Base-by-base conservation (phyloP, 1,284 basidiomycete genomes). In the Trametes pubescens region DNA sequence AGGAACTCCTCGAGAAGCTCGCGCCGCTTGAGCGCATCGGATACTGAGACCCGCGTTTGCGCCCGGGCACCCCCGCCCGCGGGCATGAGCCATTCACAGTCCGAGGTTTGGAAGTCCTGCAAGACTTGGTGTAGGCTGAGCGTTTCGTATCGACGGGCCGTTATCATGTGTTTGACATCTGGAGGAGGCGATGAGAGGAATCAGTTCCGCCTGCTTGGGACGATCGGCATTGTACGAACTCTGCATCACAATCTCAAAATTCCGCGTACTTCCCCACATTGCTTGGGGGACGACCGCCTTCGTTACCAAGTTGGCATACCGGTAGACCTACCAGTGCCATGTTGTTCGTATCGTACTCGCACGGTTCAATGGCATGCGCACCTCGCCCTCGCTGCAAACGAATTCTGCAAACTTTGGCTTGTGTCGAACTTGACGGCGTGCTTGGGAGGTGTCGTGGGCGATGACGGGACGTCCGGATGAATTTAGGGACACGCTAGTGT, bases 391-490 rank as follows among this genome's bases (percentile, higher is more conserved):
- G 53, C 79, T 82, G 68, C 91, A 94, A 0, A 86, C 81, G 72
- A 92, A 95, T 66, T 95, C 92, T 0, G 85, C 82, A 71, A 95
- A 95, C 10, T 86, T 85, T 13, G 94, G 94, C 73, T 94, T 95
- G 61, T 78, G 67, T 64, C 80, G 79, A 1, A 75, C 77, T 24
- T 84, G 76, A 40, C 75, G 74, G 62, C 74, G 79, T 10, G 83
- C 82, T 69, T 87, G 82, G 13, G 86, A 82, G 8, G 79, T 70
- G 0, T 83, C 84, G 24, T 79, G 71, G 26, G 79, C 71, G 16
- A 78, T 46, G 26, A 85, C 80, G 3, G 80, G 77, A 49, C 81
- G 79, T 32, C 83, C 84, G 4, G 74, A 74, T 0, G 84, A 85
- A 59, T 87, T 82, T 37, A 84, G 64, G 24, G 85, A 84, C 18